Conservation (phyloP, 2,329 filamentous ascomycete species). For the Fonsecaea nubica region DNA sequence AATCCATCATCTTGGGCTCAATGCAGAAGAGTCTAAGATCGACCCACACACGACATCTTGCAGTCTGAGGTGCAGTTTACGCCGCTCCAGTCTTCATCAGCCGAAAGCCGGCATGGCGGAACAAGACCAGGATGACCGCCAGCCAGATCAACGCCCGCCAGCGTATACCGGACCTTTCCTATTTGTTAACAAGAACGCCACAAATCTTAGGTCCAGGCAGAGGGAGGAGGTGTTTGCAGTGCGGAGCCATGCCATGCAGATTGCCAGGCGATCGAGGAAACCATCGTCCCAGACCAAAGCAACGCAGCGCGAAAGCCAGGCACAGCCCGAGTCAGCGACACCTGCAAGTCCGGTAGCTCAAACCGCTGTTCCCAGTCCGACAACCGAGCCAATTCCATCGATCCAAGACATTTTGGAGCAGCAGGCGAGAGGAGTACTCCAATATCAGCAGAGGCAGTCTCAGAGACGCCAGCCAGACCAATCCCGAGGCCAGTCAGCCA, state of each 20-base stretch:
- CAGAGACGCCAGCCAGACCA: neutral
- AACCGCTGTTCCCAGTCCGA: neutral
- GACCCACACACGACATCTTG: conserved; percentile 5
- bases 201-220: conserved; percentile 24
- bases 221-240: conserved; percentile 29
- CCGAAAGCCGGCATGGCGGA: conserved; percentile 13
- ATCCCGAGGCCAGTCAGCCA: neutral
- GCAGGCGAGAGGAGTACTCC: conserved; percentile 17
- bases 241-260: conserved; percentile 31
- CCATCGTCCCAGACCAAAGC: conserved; percentile 7
- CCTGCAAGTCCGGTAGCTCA: neutral
- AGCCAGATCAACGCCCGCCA: conserved; percentile 20
- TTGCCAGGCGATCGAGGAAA: conserved; percentile 27
- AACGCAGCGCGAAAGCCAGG: neutral
- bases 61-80: conserved; percentile 7
- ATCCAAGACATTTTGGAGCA: conserved; percentile 18
- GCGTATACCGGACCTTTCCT: conserved; percentile 23
- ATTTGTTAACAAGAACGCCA: conserved; percentile 30
- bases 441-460: conserved; percentile 19
- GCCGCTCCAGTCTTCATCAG: conserved; percentile 1
- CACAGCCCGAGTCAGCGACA: neutral
- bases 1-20: conserved; percentile 3
- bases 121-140: conserved; percentile 6
- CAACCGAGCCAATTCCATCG: conserved; percentile 10
- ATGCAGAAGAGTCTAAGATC: neutral